These are phyloP conservation scores for Medicago lupulina DNA, from an alignment of 306 rosid species.

Conservation along the genomic window DNA sequence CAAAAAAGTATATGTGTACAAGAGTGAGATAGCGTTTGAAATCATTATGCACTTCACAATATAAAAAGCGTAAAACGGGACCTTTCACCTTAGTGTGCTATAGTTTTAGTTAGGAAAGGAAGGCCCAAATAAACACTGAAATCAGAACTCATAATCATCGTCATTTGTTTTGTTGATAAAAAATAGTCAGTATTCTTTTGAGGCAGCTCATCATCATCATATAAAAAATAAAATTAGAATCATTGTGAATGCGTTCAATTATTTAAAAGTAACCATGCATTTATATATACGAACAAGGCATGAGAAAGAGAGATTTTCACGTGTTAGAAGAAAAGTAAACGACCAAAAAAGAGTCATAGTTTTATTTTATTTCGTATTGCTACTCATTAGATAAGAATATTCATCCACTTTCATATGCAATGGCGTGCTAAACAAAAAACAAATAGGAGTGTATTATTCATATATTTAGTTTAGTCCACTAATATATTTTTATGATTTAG, in stretches of 20 bases:
- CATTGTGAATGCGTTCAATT: constrained; percentile 19
- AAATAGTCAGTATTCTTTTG: background rate
- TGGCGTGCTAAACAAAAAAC: constrained; percentile 25
- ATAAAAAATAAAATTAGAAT: constrained; percentile 5
- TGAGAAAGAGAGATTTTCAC: constrained; percentile 29
- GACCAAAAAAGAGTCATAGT: constrained; percentile 17
- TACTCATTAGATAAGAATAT: constrained; percentile 10
- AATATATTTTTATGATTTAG: background rate
- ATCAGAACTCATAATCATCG: background rate
- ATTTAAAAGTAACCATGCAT: constrained; percentile 7
- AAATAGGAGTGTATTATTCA: background rate
- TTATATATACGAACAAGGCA: background rate
- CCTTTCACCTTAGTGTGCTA: background rate
- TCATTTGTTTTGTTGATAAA: background rate
- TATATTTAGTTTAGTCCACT: background rate
- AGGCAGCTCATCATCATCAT: constrained; percentile 1
- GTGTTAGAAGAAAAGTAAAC: constrained; percentile 34
- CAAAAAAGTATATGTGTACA: too few species aligned
- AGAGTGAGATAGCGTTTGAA: too few species aligned
- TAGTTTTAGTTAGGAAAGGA: background rate
- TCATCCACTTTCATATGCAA: constrained; percentile 10
- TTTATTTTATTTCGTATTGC: background rate
- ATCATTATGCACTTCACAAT: too few species aligned
- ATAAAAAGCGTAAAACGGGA: background rate
- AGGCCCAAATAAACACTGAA: background rate